Evolutionary conservation across 345 rosid species (phyloP).

Genomic region (Eucalyptus brandiana): DNA sequence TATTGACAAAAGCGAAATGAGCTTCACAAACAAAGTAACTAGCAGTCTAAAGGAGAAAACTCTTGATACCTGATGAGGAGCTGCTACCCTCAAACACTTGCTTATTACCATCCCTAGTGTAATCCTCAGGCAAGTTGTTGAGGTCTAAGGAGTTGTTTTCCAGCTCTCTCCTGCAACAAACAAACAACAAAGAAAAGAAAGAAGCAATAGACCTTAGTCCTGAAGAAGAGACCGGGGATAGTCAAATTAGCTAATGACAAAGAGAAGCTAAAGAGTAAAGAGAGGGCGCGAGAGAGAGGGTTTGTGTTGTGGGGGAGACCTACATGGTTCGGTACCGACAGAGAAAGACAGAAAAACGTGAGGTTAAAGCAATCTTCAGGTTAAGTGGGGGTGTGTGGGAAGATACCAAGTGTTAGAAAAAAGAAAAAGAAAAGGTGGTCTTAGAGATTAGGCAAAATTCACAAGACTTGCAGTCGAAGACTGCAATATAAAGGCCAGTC

Average conservation of each 20-base stretch:
- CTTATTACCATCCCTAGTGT: conserved; percentile 39
- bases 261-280: neutral
- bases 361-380: neutral
- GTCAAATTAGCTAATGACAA: neutral
- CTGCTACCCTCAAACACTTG: conserved; percentile 35
- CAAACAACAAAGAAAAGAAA: neutral
- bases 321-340: conserved; percentile 72
- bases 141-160: conserved; percentile 80
- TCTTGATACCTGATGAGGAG: conserved; percentile 47
- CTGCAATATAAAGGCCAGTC: conserved; percentile 33
- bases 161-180: conserved; percentile 47
- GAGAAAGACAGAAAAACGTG: conserved; percentile 13
- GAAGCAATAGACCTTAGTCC: neutral
- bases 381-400: neutral
- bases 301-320: conserved; percentile 19
- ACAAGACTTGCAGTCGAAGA: neutral
- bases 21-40: neutral
- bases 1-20: neutral
- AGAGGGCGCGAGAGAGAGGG: neutral
- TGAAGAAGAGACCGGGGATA: neutral
- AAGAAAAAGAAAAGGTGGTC: neutral
- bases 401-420: neutral
- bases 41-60: neutral
- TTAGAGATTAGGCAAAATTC: neutral
- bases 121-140: conserved; percentile 94